Base-by-base conservation (phyloP, 768 basidiomycete species). In the Agrocybe pediades region DNA sequence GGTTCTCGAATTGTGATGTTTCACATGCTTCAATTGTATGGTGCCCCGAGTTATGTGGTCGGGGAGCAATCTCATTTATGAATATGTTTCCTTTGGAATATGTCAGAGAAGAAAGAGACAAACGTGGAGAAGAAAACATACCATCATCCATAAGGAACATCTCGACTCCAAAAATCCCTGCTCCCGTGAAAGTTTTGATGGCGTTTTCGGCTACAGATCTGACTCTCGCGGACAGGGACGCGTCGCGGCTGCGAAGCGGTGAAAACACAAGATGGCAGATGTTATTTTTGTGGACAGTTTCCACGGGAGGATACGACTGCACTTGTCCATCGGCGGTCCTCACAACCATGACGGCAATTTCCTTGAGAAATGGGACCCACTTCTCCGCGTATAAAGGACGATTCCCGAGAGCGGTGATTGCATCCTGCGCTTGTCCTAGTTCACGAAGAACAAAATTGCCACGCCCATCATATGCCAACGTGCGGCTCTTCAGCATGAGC, bases 1-100 rank as follows among this genome's bases (percentile, higher is more conserved):
- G 97, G 61, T 98, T 97, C 69, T 94, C 93, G 72, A 92, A 99
- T 72, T 98, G 97, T 2, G 96, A 98, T 2, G 94, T 92, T 61
- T 92, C 80, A 69, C 95, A 98, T 0, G 96, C 95, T 73, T 98
- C 97, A 65, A 98, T 98, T 24, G 95, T 97, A 71, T 98, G 96
- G 68, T 99, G 97, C 0, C 96, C 97, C 8, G 95, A 98, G 73
- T 98, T 99, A 69, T 99, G 97, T 1, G 97, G 96, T 16, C 97
- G 84, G 11, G 97, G 97, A 0, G 97, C 97, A 56, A 99, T 96
- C 74, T 99, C 97, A 70, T 99, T 99, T 58, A 99, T 82, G 54
- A 85, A 85, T 1, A 98, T 80, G 0, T 76, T 69, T 11, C 90
- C 94, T 95, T 59, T 5, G 17, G 21, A 25, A 40, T 27, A 9